Evolutionary conservation across 495 filamentous ascomycete species (phyloP).

Genomic region (Lasiosphaeriaceae sp.): DNA sequence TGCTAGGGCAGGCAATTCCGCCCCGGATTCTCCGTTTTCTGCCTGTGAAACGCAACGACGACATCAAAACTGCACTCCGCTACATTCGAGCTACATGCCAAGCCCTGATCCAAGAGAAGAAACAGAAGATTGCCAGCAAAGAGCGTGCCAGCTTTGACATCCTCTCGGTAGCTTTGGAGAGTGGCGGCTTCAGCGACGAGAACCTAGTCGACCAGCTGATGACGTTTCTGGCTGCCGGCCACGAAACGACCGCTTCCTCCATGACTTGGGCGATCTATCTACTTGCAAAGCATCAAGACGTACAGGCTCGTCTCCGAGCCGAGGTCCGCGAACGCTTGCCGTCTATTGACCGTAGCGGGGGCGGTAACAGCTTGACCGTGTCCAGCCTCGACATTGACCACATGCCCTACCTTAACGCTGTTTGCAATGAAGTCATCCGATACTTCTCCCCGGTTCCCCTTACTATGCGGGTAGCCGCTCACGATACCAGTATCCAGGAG

Average conservation of each 20-base stretch:
- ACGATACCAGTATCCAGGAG: constrained; percentile 62
- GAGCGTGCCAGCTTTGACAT: constrained; percentile 66
- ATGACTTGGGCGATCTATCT: constrained; percentile 56
- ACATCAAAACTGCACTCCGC: constrained; percentile 49
- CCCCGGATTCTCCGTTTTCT: constrained; percentile 47
- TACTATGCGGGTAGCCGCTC: constrained; percentile 60
- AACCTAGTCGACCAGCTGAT: constrained; percentile 87
- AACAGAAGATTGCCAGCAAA: constrained; percentile 52
- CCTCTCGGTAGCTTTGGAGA: constrained; percentile 74
- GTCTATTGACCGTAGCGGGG: constrained; percentile 30
- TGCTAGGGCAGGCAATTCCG: constrained; percentile 43
- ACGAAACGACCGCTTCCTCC: constrained; percentile 63
- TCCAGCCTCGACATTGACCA: constrained; percentile 48
- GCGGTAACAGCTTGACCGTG: constrained; percentile 41
- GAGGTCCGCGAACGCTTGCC: constrained; percentile 62
- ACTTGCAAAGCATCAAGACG: constrained; percentile 42
- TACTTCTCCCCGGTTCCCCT: constrained; percentile 45
- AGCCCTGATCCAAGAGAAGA: constrained; percentile 65
- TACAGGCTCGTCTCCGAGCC: constrained; percentile 47
- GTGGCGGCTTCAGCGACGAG: constrained; percentile 72
- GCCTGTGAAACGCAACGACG: constrained; percentile 64
- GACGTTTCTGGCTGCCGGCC: constrained; percentile 91
- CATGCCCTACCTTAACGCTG: constrained; percentile 54
- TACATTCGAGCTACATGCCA: constrained; percentile 61
- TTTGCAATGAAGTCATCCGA: constrained; percentile 46